Conservation (phyloP, 345 rosid species). For the Aurinia saxatilis region DNA sequence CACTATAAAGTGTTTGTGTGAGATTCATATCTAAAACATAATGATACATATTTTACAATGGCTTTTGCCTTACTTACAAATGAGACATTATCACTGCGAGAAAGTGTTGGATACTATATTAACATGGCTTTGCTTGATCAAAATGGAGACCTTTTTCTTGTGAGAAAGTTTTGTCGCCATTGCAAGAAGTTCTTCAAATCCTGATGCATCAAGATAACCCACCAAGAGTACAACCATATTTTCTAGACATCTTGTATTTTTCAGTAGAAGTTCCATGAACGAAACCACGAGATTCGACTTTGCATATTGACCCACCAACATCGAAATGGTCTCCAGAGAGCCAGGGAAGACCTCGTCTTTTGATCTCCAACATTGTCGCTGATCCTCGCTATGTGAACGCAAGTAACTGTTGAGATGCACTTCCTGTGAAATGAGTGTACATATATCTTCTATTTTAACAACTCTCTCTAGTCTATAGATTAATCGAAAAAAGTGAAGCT, state of each 20-base stretch:
- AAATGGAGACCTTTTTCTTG: slow-evolving; percentile 5
- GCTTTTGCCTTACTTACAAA: not conserved
- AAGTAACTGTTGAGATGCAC: slow-evolving; percentile 18
- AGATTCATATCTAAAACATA: not conserved
- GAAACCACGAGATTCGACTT: slow-evolving; percentile 20
- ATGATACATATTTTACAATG: not conserved
- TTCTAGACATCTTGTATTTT: slow-evolving; percentile 19
- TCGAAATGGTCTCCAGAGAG: slow-evolving; percentile 18
- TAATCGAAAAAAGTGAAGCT: too few relatives aligned
- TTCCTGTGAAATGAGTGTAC: slow-evolving; percentile 9
- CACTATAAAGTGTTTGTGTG: not conserved
- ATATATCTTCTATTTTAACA: not conserved
- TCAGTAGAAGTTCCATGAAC: slow-evolving; percentile 21
- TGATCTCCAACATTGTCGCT: slow-evolving; percentile 18
- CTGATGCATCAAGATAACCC: slow-evolving; percentile 23
- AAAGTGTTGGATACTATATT: slow-evolving; percentile 6
- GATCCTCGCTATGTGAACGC: slow-evolving; percentile 10
- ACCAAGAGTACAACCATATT: slow-evolving; percentile 24
- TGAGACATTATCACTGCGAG: not conserved
- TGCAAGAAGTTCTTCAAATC: slow-evolving; percentile 23
- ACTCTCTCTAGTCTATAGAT: too few relatives aligned
- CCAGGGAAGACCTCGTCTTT: slow-evolving; percentile 14
- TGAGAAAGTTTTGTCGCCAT: slow-evolving; percentile 19
- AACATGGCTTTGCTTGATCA: slow-evolving; percentile 16
- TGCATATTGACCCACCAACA: slow-evolving; percentile 24